phyloP scores from a whole-genome alignment of 2,329 filamentous ascomycete species.

The Apiospora malaysiana region DNA sequence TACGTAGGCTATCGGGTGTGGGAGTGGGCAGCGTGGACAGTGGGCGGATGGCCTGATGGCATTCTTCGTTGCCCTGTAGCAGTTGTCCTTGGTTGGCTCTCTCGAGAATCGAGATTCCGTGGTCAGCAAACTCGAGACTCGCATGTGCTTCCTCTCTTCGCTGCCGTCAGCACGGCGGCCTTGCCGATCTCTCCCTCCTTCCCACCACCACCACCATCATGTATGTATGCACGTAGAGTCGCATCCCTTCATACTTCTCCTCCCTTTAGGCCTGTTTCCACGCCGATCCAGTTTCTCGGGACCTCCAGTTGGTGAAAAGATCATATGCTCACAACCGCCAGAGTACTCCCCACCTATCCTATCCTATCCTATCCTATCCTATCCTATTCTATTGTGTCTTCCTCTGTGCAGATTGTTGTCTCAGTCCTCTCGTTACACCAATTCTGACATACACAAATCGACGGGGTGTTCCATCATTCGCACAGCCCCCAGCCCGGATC shows the following conservation, averaged over 20 bases:
- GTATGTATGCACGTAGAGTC: constrained; percentile 18
- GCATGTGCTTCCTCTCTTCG: not conserved
- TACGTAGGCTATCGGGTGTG: constrained; percentile 11
- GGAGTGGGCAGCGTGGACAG: not conserved
- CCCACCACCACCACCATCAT: constrained; percentile 2
- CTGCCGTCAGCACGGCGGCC: constrained; percentile 10
- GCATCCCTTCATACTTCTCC: not conserved
- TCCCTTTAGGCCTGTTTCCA: constrained; percentile 2
- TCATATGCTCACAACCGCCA: not conserved
- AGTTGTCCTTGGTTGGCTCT: constrained; percentile 7
- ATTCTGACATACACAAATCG: constrained; percentile 8
- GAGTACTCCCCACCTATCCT: not conserved
- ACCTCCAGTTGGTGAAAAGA: constrained; percentile 11
- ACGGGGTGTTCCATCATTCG: not conserved
- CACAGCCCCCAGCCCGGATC: not conserved
- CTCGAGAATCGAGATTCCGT: constrained; percentile 15
- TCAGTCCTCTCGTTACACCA: constrained; percentile 6
- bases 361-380: not conserved
- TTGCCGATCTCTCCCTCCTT: constrained; percentile 16
- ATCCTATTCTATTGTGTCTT: not conserved
- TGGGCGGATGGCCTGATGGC: not conserved
- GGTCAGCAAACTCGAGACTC: not conserved
- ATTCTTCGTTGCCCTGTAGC: constrained; percentile 8
- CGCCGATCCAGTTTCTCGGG: constrained; percentile 14
- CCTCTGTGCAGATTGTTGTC: not conserved